Conservation (phyloP, 305 asterid species). For the Rubia balearica region DNA sequence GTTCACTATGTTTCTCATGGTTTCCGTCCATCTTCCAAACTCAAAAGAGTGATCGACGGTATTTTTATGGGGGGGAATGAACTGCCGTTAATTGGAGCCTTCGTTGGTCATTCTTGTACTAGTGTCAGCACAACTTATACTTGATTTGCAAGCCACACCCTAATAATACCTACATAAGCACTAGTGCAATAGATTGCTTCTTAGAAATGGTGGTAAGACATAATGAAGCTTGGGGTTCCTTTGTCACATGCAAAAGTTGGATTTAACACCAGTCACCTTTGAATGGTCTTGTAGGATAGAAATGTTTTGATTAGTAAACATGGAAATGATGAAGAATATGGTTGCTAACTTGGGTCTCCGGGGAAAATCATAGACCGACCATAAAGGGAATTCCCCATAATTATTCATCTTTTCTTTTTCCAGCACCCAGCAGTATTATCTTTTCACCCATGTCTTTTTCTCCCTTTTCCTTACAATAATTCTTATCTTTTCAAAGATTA, state of each 20-base stretch:
- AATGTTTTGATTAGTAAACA: background rate
- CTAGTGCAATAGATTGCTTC: background rate
- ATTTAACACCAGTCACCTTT: constrained; percentile 5
- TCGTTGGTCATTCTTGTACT: no score
- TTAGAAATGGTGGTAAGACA: background rate
- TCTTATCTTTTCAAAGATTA: background rate
- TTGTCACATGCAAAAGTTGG: background rate
- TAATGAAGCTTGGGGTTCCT: background rate
- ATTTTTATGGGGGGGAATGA: no score
- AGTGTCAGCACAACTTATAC: no score
- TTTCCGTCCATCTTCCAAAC: no score
- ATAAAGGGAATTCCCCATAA: constrained; percentile 20
- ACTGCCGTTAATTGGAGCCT: no score
- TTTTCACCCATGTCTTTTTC: constrained; percentile 24
- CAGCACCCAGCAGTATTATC: constrained; percentile 24
- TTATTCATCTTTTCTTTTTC: constrained; percentile 28
- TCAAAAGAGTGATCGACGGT: no score
- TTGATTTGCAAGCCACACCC: no score
- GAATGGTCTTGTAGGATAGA: background rate
- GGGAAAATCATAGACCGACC: constrained; percentile 18
- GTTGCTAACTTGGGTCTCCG: background rate
- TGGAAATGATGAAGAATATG: constrained; percentile 12
- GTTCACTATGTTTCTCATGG: no score
- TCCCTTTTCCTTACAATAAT: constrained; percentile 6
- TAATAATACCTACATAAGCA: no score